Evolutionary conservation across 129 eudicot genomes (phyloP).

Genomic region (Escallonia herrerae): DNA sequence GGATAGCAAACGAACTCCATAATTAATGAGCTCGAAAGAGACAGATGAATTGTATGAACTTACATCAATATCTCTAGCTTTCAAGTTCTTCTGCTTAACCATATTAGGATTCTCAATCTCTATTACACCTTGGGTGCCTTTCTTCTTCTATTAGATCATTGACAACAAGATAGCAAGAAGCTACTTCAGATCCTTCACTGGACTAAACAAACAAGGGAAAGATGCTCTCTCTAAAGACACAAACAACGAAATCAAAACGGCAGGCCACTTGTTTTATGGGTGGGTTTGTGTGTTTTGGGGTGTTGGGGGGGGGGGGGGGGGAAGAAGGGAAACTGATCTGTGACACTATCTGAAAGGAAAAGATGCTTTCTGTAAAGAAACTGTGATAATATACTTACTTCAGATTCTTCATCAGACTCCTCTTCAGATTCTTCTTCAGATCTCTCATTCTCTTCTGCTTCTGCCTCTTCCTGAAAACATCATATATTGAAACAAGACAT

Average conservation of each 20-base stretch:
- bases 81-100: slow-evolving; percentile 87
- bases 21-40: neutral
- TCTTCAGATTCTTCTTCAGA: slow-evolving; percentile 69
- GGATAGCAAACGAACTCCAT: too few relatives aligned
- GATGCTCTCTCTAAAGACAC: neutral
- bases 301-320: too few relatives aligned
- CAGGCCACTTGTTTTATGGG: too few relatives aligned
- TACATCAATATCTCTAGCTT: slow-evolving; percentile 91
- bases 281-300: too few relatives aligned
- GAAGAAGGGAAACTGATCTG: too few relatives aligned
- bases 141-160: slow-evolving; percentile 39
- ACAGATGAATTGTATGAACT: slow-evolving; percentile 10
- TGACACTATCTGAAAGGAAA: too few relatives aligned
- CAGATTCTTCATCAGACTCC: slow-evolving; percentile 60
- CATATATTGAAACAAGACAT: neutral
- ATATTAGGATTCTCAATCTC: slow-evolving; percentile 85
- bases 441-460: slow-evolving; percentile 55
- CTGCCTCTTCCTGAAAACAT: slow-evolving; percentile 57
- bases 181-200: too few relatives aligned
- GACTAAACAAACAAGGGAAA: neutral
- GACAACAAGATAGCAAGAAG: neutral
- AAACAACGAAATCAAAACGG: too few relatives aligned
- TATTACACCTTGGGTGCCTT: slow-evolving; percentile 85
- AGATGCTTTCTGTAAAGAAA: neutral
- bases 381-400: slow-evolving; percentile 32